These are phyloP conservation scores for Nitzschia inconspicua DNA, from an alignment of 108 stramenopile species.

Conservation along the genomic window DNA sequence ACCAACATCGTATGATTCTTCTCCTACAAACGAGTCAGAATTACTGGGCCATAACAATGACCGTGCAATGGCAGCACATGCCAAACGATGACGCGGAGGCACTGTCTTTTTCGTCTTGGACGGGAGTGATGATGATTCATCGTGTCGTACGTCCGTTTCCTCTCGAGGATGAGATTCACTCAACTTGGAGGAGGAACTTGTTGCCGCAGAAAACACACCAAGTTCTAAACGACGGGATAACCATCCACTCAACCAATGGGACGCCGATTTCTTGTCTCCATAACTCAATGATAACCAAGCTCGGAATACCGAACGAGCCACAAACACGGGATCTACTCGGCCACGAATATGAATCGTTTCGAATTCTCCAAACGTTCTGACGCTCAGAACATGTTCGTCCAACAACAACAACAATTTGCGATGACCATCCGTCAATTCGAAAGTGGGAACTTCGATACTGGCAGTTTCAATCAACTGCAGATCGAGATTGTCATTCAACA, in stretches of 20 bases:
- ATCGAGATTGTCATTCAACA: constrained; percentile 35
- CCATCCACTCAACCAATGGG: constrained; percentile 55
- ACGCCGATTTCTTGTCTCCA: constrained; percentile 8
- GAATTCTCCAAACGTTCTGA: constrained; percentile 75
- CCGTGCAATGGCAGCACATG: constrained; percentile 70
- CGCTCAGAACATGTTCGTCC: constrained; percentile 55
- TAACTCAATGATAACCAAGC: constrained; percentile 54
- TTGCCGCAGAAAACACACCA: too few species aligned
- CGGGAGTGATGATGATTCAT: too few species aligned
- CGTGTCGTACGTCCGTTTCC: too few species aligned
- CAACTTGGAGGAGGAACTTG: too few species aligned
- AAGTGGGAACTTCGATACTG: constrained; percentile 8
- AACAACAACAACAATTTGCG: constrained; percentile 59
- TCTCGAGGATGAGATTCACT: too few species aligned
- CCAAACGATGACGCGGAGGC: constrained; percentile 61
- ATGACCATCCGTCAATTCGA: constrained; percentile 48
- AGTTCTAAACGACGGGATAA: constrained; percentile 33
- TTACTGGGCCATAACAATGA: constrained; percentile 60
- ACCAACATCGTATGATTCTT: constrained; percentile 19
- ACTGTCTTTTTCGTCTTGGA: too few species aligned
- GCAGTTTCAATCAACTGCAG: background rate
- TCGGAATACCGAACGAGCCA: constrained; percentile 61
- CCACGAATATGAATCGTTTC: constrained; percentile 39
- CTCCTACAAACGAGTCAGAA: too few species aligned
- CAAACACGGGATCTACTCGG: constrained; percentile 66